phyloP scores from a whole-genome alignment of 495 filamentous ascomycete species.

The Penicillium canariense region DNA sequence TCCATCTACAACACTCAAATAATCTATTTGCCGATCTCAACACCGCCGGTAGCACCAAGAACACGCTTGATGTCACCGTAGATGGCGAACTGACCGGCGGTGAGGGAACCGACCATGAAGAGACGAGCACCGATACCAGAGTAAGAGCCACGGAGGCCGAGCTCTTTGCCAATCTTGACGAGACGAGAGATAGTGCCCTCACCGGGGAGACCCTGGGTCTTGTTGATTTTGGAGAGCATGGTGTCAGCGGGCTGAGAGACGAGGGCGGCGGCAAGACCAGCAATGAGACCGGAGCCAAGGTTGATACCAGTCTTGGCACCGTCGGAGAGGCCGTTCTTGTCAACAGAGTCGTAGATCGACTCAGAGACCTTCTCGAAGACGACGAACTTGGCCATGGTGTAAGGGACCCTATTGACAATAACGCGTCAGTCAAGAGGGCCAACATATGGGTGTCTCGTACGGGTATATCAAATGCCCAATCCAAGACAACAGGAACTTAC shows the following conservation, averaged over 20 bases:
- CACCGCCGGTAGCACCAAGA: constrained; percentile 69
- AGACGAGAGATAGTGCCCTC: constrained; percentile 89
- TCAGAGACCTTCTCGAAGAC: constrained; percentile 98
- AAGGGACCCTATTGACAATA: constrained; percentile 70
- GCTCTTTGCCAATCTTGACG: constrained; percentile 94
- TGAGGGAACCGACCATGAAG: constrained; percentile 65
- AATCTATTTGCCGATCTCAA: constrained; percentile 66
- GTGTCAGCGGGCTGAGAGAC: constrained; percentile 98
- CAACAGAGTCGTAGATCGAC: constrained; percentile 63
- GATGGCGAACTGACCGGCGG: constrained; percentile 95
- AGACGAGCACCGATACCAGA: constrained; percentile 81
- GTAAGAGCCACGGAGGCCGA: constrained; percentile 85
- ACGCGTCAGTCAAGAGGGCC: constrained; percentile 7
- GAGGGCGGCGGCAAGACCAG: constrained; percentile 95
- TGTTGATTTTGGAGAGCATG: constrained; percentile 99
- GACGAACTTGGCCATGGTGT: constrained; percentile 99
- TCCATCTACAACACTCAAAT: constrained; percentile 19
- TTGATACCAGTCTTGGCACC: constrained; percentile 83
- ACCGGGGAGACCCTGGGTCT: constrained; percentile 93
- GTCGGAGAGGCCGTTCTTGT: constrained; percentile 75
- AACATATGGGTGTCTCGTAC: too few species aligned
- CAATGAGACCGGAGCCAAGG: constrained; percentile 91
- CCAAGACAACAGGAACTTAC: constrained; percentile 51
- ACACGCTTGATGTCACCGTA: constrained; percentile 65
- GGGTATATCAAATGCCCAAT: background rate